These are phyloP conservation scores for Naganishia cerealis DNA, from an alignment of 1,284 basidiomycete species.

Conservation along the genomic window DNA sequence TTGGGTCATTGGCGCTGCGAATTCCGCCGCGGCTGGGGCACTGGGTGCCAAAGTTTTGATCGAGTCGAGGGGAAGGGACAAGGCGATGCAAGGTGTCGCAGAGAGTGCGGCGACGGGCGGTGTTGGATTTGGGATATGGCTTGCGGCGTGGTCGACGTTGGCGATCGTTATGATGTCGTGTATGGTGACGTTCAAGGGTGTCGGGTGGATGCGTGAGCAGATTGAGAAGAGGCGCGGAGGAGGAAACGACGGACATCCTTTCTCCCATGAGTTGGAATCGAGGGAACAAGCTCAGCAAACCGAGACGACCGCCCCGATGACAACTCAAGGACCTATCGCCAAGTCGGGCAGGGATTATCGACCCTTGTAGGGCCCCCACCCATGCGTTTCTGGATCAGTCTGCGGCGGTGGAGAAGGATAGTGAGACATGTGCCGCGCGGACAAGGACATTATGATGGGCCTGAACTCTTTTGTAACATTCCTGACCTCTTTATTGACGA, in stretches of 20 bases:
- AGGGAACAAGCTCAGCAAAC: constrained; percentile 1
- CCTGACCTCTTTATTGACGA: too few relatives aligned
- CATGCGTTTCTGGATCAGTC: too few relatives aligned
- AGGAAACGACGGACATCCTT: too few relatives aligned
- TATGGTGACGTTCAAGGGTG: background rate
- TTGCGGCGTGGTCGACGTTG: background rate
- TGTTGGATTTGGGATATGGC: constrained; percentile 1
- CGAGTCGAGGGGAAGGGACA: background rate
- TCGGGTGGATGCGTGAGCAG: background rate
- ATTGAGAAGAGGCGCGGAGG: background rate
- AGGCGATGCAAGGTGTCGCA: background rate
- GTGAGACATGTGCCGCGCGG: too few relatives aligned
- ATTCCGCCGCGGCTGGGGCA: background rate
- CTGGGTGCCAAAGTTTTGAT: constrained; percentile 2
- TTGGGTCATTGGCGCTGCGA: background rate
- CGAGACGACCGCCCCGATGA: too few relatives aligned
- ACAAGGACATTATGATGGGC: too few relatives aligned
- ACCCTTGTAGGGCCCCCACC: too few relatives aligned
- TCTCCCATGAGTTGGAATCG: too few relatives aligned
- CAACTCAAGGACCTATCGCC: too few relatives aligned
- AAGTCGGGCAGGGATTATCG: too few relatives aligned
- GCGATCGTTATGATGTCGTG: background rate
- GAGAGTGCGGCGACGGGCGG: constrained; percentile 8
- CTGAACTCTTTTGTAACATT: too few relatives aligned
- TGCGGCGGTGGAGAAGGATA: too few relatives aligned